Base-by-base conservation (phyloP, 164 flowering plant species). In the Stephania cephalantha region DNA sequence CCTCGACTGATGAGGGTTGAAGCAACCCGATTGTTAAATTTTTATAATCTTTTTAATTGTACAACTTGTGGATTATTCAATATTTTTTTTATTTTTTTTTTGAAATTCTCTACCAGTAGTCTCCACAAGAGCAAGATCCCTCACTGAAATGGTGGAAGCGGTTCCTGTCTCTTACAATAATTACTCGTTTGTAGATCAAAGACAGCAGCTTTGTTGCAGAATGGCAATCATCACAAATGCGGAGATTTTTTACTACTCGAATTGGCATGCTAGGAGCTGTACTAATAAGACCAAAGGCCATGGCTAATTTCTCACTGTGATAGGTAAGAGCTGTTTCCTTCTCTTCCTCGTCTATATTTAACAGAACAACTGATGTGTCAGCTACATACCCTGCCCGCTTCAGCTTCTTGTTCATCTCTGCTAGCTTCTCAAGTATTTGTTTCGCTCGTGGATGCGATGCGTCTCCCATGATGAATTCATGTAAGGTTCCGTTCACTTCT, bases 291-390 rank as follows among this genome's bases (percentile, higher is more conserved):
- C 86, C 87, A 61, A 84, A 86, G 13, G 89, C 89, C 79, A 85
- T 84, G 0, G 91, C 88, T 70, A 86, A 55, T 77, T 83, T 88
- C 80, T 86, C 91, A 73, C 87, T 86, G 71, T 88, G 89, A 74
- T 76, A 81, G 46, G 65, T 58, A 68, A 86, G 83, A 22, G 85
- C 82, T 2, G 79, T 78, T 81, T 88, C 91, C 75, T 84, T 86
- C 82, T 88, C 89, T 79, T 86, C 89, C 69, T 85, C 86, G 1
- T 84, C 87, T 25, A 86, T 55, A 68, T 85, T 85, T 30, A 75
- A 70, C 73, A 87, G 68, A 45, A 86, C 88, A 4, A 58, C 76
- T 0, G 88, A 79, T 45, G 84, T 83, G 71, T 83, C 71, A 55
- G 82, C 81, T 20, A 75, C 80, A 50, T 86, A 79, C 2, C 88